phyloP scores from a whole-genome alignment of 129 eudicot species.

The Dittrichia graveolens region DNA sequence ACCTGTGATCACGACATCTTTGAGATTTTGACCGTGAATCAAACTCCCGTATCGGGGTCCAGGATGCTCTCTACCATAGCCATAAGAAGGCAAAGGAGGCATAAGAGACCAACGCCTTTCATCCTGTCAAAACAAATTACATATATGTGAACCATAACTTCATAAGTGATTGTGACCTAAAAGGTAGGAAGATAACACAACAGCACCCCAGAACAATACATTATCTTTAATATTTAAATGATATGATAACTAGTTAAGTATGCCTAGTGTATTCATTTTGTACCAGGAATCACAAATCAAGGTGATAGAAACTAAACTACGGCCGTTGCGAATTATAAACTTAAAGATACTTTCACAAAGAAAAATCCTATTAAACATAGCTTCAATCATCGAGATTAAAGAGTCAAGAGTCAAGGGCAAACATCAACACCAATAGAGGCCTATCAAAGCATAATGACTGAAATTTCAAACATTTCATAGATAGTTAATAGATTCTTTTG shows the following conservation, averaged over 20 bases:
- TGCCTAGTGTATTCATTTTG: background rate
- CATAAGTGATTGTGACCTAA: background rate
- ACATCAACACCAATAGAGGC: background rate
- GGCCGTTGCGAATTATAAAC: background rate
- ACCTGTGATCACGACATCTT: conserved; percentile 97
- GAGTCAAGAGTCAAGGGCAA: background rate
- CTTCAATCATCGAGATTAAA: conserved; percentile 13
- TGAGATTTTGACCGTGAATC: conserved; percentile 95
- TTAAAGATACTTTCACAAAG: background rate
- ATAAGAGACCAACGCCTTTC: conserved; percentile 81
- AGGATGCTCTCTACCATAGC: conserved; percentile 90
- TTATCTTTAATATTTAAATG: too few relatives aligned
- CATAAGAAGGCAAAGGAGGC: conserved; percentile 99
- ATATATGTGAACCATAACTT: conserved; percentile 17
- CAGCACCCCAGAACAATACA: background rate
- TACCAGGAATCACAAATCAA: conserved; percentile 20
- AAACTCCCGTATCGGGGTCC: conserved; percentile 97
- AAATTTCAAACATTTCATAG: background rate
- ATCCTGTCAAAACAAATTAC: conserved; percentile 50
- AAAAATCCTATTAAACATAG: background rate
- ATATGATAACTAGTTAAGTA: background rate
- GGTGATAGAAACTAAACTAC: background rate
- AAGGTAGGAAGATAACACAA: background rate
- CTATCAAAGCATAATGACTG: background rate
- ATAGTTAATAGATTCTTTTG: background rate